Conservation (phyloP, 768 basidiomycete genomes). For the Auricularia auricula-judae region DNA sequence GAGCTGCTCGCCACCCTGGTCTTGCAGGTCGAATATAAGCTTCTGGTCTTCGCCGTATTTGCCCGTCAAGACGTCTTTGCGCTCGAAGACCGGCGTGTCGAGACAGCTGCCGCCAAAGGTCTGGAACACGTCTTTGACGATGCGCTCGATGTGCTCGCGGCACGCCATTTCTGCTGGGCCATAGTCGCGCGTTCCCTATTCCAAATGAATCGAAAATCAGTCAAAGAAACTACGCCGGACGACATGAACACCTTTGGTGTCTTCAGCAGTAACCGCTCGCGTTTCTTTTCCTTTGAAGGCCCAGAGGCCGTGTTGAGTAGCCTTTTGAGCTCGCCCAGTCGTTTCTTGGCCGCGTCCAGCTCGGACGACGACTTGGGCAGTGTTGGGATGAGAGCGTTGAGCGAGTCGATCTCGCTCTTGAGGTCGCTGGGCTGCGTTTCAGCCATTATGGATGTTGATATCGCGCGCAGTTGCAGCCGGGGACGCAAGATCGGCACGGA, state of each 20-base stretch:
- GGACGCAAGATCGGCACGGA: too few species aligned
- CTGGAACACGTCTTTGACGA: slow-evolving; percentile 79
- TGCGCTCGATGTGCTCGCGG: slow-evolving; percentile 79
- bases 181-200: slow-evolving; percentile 89
- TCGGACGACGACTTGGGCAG: slow-evolving; percentile 6
- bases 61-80: slow-evolving; percentile 89
- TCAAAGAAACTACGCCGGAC: too few species aligned
- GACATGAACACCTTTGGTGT: slow-evolving; percentile 98
- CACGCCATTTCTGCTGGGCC: slow-evolving; percentile 87
- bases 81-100: slow-evolving; percentile 97
- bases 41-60: slow-evolving; percentile 98
- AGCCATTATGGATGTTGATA: too few species aligned
- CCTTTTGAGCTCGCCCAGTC: slow-evolving; percentile 31
- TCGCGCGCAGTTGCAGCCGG: too few species aligned
- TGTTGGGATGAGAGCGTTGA: too few species aligned
- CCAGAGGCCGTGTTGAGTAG: slow-evolving; percentile 24
- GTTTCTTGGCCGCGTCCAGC: slow-evolving; percentile 57
- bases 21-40: slow-evolving; percentile 93
- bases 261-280: slow-evolving; percentile 68
- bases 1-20: slow-evolving; percentile 95
- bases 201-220: slow-evolving; percentile 11
- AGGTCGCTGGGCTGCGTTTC: too few species aligned
- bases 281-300: slow-evolving; percentile 45
- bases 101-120: slow-evolving; percentile 84
- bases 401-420: too few species aligned